Conservation (phyloP, 805 yeast genomes). For the Teunomyces stri region DNA sequence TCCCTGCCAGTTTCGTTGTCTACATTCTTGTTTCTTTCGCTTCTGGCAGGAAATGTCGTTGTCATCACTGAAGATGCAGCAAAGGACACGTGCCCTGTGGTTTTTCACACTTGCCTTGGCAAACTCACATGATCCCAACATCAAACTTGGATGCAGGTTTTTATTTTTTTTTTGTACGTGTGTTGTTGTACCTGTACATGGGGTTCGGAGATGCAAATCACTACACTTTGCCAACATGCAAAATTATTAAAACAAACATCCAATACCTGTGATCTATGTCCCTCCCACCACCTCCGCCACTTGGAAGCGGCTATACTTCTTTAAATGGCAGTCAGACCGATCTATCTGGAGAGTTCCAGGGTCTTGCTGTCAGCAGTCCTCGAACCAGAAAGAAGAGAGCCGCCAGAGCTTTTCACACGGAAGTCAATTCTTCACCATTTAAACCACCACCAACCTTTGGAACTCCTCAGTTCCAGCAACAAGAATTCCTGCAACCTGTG, state of each 20-base stretch:
- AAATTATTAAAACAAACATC: neutral
- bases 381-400: constrained; percentile 26
- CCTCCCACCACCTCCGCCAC: constrained; percentile 9
- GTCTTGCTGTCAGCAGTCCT: constrained; percentile 9
- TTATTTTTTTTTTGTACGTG: neutral
- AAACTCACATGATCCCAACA: neutral
- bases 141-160: neutral
- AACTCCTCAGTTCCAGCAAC: constrained; percentile 2
- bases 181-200: neutral
- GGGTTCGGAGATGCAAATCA: neutral
- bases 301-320: constrained; percentile 4
- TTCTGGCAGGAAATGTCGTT: neutral
- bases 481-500: neutral
- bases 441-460: neutral
- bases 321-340: constrained; percentile 5
- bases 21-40: neutral
- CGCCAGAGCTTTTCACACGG: constrained; percentile 31
- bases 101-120: neutral
- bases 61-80: neutral
- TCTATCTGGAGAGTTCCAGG: constrained; percentile 6
- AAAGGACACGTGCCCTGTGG: neutral
- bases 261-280: constrained; percentile 6
- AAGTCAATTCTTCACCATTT: constrained; percentile 9
- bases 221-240: neutral
- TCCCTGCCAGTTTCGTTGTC: neutral